Conservation (phyloP, 2,329 filamentous ascomycete species). For the Huntiella bhutanensis region DNA sequence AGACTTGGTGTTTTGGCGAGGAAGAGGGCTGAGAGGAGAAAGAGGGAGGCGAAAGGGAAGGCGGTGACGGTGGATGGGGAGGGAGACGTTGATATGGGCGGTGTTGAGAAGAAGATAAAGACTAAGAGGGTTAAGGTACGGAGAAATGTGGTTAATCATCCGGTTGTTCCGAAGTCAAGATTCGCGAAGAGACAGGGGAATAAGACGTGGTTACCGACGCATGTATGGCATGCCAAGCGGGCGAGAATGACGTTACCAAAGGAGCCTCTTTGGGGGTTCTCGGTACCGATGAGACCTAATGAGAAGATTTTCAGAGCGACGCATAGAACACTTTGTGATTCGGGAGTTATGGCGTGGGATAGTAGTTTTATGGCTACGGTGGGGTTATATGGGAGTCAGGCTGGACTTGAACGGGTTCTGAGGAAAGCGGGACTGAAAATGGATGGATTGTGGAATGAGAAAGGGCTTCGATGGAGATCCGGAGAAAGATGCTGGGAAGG, state of each 20-base stretch:
- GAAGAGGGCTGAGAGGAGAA: conserved; percentile 28
- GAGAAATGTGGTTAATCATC: conserved; percentile 46
- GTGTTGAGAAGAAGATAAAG: neutral
- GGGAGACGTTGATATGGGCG: conserved; percentile 5
- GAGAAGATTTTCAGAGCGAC: conserved; percentile 80
- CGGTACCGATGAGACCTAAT: conserved; percentile 66
- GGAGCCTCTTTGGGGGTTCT: conserved; percentile 75
- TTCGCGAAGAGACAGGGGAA: conserved; percentile 71
- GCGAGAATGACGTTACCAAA: conserved; percentile 70
- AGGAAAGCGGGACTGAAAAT: conserved; percentile 43
- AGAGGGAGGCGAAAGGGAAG: conserved; percentile 17
- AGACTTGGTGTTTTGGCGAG: conserved; percentile 45
- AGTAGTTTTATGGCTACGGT: conserved; percentile 87
- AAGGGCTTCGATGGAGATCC: conserved; percentile 50
- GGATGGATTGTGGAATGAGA: conserved; percentile 41
- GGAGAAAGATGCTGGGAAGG: conserved; percentile 32
- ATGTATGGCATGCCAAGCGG: conserved; percentile 83
- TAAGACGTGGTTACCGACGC: conserved; percentile 90
- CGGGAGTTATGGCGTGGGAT: conserved; percentile 77
- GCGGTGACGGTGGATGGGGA: conserved; percentile 15
- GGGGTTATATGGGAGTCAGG: conserved; percentile 47
- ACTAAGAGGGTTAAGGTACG: conserved; percentile 42
- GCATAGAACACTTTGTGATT: conserved; percentile 56
- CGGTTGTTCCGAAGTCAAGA: conserved; percentile 36
- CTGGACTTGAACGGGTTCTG: conserved; percentile 47